Percentiles rank a stretch among this genome's conserved stretches.
These are phyloP conservation scores for Cicer pinnatifidum DNA, from an alignment of 306 rosid genomes.

Conservation along the genomic window DNA sequence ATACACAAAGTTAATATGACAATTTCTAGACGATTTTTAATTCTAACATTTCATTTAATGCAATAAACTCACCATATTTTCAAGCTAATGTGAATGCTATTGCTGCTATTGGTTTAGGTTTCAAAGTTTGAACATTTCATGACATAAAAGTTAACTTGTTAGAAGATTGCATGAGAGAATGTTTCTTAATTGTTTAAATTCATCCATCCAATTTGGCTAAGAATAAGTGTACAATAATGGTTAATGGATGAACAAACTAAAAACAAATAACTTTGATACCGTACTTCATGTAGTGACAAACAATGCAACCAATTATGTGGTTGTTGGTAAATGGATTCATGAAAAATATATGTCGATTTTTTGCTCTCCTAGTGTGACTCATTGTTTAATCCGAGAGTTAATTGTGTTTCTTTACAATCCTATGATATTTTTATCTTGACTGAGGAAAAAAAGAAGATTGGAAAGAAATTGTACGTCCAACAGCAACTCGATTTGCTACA, in stretches of 20 bases:
- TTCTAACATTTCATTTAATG: neutral
- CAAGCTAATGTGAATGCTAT: neutral
- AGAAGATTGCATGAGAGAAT: neutral
- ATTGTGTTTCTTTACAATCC: too few species aligned
- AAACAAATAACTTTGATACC: neutral
- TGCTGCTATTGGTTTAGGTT: neutral
- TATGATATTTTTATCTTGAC: too few species aligned
- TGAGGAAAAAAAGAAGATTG: too few species aligned
- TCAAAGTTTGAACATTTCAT: neutral
- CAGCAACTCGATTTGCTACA: too few species aligned
- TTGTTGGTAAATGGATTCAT: neutral
- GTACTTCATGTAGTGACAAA: neutral
- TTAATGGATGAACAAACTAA: neutral
- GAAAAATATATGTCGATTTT: neutral
- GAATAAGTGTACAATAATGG: neutral
- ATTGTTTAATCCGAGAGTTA: too few species aligned
- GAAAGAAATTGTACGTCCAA: too few species aligned
- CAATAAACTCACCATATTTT: neutral
- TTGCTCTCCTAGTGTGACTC: neutral
- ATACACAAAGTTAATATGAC: neutral
- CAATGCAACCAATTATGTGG: too few species aligned
- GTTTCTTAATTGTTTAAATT: neutral
- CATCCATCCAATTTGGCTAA: too few species aligned
- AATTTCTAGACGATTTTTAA: neutral
- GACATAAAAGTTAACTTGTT: neutral